A percentile compares a stretch with the other conserved stretches of the same genome.
phyloP scores from a whole-genome alignment of 2,329 filamentous ascomycete species.

The Cercospora berteroae region DNA sequence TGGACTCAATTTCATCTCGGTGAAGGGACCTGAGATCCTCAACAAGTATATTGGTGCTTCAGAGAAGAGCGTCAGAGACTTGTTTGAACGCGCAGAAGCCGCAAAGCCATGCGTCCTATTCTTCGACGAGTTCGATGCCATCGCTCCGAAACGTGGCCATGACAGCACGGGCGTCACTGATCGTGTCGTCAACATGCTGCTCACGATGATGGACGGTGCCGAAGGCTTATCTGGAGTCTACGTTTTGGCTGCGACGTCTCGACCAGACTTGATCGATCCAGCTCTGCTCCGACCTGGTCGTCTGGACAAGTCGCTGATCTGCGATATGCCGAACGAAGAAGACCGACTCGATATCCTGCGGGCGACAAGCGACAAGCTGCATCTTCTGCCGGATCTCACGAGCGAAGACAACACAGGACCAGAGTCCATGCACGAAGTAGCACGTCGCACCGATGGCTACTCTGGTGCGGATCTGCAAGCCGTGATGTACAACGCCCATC shows the following conservation, averaged over 20 bases:
- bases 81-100: constrained; percentile 89
- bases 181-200: constrained; percentile 93
- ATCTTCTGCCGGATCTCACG: constrained; percentile 64
- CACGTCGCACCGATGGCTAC: constrained; percentile 78
- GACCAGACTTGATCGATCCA: constrained; percentile 93
- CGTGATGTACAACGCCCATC: constrained; percentile 90
- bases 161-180: constrained; percentile 98
- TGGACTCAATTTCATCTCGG: constrained; percentile 95
- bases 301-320: constrained; percentile 88
- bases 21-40: constrained; percentile 95
- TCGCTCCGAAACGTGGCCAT: constrained; percentile 94
- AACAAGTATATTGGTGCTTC: constrained; percentile 99
- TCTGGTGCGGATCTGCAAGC: constrained; percentile 94
- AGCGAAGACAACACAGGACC: constrained; percentile 36
- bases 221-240: constrained; percentile 95
- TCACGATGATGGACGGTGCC: constrained; percentile 98
- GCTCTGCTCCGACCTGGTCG: constrained; percentile 87
- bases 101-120: constrained; percentile 93
- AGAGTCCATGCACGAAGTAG: constrained; percentile 65
- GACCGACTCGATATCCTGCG: constrained; percentile 86
- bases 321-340: constrained; percentile 76
- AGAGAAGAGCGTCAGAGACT: constrained; percentile 90
- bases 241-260: constrained; percentile 87
- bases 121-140: constrained; percentile 98
- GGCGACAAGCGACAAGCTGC: constrained; percentile 78